Conservation (phyloP, 805 yeast genomes). For the Saturnispora galanensis region DNA sequence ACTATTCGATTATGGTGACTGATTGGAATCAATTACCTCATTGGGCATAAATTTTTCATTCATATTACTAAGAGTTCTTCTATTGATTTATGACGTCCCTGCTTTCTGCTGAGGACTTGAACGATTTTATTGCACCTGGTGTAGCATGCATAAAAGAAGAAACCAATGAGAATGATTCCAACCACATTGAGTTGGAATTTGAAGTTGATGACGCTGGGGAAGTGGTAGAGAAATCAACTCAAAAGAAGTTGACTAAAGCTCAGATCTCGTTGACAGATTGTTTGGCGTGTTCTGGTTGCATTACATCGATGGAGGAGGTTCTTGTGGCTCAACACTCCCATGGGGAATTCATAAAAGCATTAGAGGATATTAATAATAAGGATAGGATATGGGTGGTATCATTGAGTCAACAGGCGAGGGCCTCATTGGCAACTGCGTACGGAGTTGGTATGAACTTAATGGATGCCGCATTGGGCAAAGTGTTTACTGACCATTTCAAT, state of each 20-base stretch:
- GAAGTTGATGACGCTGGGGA: slow-evolving; percentile 55
- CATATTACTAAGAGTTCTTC: slow-evolving; percentile 5
- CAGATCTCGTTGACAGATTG: slow-evolving; percentile 88
- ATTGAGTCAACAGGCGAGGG: slow-evolving; percentile 77
- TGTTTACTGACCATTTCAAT: slow-evolving; percentile 53
- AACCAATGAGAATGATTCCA: slow-evolving; percentile 13
- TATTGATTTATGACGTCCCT: slow-evolving; percentile 62
- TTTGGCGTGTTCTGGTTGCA: slow-evolving; percentile 93
- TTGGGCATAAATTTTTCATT: background rate
- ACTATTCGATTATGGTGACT: background rate
- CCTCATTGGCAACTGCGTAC: slow-evolving; percentile 67
- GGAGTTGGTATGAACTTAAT: slow-evolving; percentile 40
- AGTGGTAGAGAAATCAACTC: slow-evolving; percentile 40
- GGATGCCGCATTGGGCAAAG: slow-evolving; percentile 50
- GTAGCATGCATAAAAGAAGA: slow-evolving; percentile 83
- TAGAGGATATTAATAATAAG: slow-evolving; percentile 26
- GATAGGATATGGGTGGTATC: slow-evolving; percentile 56
- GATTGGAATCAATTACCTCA: background rate
- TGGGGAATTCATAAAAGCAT: slow-evolving; percentile 56
- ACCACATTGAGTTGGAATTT: slow-evolving; percentile 34
- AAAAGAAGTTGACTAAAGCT: slow-evolving; percentile 56
- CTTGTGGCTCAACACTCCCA: slow-evolving; percentile 86
- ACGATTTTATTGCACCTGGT: slow-evolving; percentile 91
- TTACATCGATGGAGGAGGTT: slow-evolving; percentile 95
- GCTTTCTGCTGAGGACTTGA: slow-evolving; percentile 79